phyloP scores from a whole-genome alignment of 169 alveolate genomes.

The Eimeria necatrix region DNA sequence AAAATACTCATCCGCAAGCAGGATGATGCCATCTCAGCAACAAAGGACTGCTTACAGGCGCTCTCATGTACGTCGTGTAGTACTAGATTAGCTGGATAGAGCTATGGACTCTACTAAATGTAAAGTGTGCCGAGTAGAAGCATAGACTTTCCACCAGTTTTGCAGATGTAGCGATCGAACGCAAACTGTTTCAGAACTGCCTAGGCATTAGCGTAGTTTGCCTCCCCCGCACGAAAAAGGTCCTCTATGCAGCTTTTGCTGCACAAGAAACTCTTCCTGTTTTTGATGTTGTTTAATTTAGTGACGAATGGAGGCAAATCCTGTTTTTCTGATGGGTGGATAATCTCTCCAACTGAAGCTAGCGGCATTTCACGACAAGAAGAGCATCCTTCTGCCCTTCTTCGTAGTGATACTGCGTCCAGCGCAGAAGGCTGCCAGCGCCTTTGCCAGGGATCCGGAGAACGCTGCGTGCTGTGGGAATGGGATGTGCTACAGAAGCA shows the following conservation, averaged over 20 bases:
- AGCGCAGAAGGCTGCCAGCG: slow-evolving; percentile 42
- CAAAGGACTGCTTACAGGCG: slow-evolving; percentile 35
- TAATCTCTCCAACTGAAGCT: neutral
- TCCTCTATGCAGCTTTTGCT: too few species aligned
- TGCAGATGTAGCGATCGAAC: too few species aligned
- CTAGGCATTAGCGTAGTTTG: too few species aligned
- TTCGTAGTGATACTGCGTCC: neutral
- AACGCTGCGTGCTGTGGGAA: slow-evolving; percentile 45
- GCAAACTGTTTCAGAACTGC: too few species aligned
- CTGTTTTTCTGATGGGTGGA: slow-evolving; percentile 64
- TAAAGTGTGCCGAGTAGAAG: too few species aligned
- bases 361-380: neutral
- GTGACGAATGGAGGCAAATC: slow-evolving; percentile 44
- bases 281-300: neutral
- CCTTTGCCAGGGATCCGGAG: slow-evolving; percentile 33
- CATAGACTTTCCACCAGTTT: too few species aligned
- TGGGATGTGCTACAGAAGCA: slow-evolving; percentile 30
- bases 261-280: neutral
- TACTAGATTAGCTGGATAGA: too few species aligned
- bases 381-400: neutral
- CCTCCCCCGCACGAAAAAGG: too few species aligned
- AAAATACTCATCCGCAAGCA: slow-evolving; percentile 62
- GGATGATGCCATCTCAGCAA: slow-evolving; percentile 22
- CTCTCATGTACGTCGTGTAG: slow-evolving; percentile 29
- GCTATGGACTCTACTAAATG: too few species aligned